Percentiles rank a stretch among this genome's conserved stretches.
Conservation (phyloP, 1,284 basidiomycete genomes). For the Naganishia albida region DNA sequence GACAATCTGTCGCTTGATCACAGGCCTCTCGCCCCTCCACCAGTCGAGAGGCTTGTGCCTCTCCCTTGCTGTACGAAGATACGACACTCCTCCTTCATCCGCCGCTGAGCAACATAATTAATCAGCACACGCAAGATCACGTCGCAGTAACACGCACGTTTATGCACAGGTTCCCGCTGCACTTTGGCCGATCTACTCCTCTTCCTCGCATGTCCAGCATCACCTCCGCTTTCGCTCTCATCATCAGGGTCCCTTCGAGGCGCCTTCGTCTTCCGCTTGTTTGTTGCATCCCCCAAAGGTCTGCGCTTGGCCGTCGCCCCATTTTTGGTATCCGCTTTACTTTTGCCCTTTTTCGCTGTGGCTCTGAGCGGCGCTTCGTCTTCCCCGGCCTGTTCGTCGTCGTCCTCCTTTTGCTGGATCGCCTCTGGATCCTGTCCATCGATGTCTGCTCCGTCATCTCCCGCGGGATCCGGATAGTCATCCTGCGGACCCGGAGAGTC, state of each 20-base stretch:
- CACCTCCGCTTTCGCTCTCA: conserved; percentile 12
- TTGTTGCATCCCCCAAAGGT: conserved; percentile 20
- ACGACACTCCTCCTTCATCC: conserved; percentile 30
- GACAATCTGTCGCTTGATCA: conserved; percentile 65
- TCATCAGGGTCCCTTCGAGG: conserved; percentile 16
- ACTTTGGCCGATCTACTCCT: conserved; percentile 17
- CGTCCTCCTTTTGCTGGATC: conserved; percentile 37
- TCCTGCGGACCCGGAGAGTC: conserved; percentile 40
- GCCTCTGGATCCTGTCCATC: conserved; percentile 37
- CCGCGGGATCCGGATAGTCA: conserved; percentile 37
- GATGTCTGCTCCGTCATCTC: conserved; percentile 38
- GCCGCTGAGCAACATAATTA: conserved; percentile 21
- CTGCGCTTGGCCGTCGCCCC: conserved; percentile 17
- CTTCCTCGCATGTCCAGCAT: conserved; percentile 1
- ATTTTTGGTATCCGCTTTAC: conserved; percentile 12
- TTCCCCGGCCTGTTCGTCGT: conserved; percentile 40
- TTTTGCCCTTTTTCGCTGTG: conserved; percentile 36
- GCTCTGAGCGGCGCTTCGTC: conserved; percentile 32
- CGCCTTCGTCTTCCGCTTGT: conserved; percentile 19
- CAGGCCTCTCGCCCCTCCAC: conserved; percentile 89
- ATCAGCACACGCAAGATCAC: neutral
- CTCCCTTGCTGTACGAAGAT: conserved; percentile 29
- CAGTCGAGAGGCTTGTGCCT: conserved; percentile 70
- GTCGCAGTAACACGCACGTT: conserved; percentile 5
- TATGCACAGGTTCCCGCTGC: conserved; percentile 21